Base-by-base conservation (phyloP, 345 rosid species). In the Eucalyptus grandis region DNA sequence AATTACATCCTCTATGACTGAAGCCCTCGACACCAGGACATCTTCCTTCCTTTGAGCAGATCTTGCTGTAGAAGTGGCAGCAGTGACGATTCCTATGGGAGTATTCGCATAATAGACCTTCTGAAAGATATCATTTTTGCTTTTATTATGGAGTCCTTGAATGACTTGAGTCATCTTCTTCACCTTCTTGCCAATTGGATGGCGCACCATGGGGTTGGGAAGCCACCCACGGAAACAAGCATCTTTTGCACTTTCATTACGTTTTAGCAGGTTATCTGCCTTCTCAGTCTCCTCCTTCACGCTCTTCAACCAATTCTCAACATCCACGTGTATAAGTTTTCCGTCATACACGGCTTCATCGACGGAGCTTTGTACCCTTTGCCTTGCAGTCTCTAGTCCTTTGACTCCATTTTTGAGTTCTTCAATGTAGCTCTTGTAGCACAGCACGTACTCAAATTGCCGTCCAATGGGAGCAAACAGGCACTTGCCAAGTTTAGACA, bases 211-310 rank as follows among this genome's bases (percentile, higher is more conserved):
- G 19, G 53, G 53, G 0, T 50, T 50, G 19, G 53, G 53, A 6
- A 50, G 19, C 19, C 19, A 50, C 53, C 19, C 53, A 15, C 3
- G 3, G 1, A 50, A 50, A 1, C 53, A 50, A 6, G 53, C 8
- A 6, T 6, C 1, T 6, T 50, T 15, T 50, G 53, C 19, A 50
- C 19, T 15, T 15, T 0, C 1, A 0, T 6, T 1, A 15, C 0
- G 3, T 2, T 6, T 15, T 50, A 50, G 15, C 0, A 50, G 8
- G 8, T 15, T 0, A 0, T 6, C 1, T 50, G 53, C 53, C 7
- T 50, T 3, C 8, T 15, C 8, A 3, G 0, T 6, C 53, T 50
- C 7, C 1, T 50, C 3, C 19, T 15, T 14, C 53, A 50, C 53
- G 0, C 17, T 50, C 7, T 50, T 1, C 53, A 50, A 2, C 53